A percentile compares a stretch with the other conserved stretches of the same genome.
These are phyloP conservation scores for Paecilomyces niveus DNA, from an alignment of 2,329 filamentous ascomycete species.

Conservation along the genomic window DNA sequence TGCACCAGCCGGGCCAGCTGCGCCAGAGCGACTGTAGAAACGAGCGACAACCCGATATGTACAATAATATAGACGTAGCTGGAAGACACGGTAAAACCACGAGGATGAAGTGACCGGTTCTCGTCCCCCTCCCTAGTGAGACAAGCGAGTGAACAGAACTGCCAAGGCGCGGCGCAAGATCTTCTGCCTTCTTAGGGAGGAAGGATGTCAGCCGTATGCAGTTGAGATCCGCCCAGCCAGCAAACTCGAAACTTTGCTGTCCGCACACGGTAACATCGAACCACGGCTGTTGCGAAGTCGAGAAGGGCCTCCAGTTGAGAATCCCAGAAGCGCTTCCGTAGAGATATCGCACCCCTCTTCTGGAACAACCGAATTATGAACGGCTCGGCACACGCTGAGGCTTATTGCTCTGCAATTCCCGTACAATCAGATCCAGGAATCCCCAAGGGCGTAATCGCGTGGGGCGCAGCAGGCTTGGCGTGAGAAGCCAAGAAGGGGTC, in stretches of 20 bases:
- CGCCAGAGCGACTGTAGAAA: neutral
- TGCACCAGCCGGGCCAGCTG: neutral
- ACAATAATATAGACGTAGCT: neutral
- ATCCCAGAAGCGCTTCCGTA: neutral
- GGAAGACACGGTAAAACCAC: neutral
- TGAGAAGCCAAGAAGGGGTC: neutral
- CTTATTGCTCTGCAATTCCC: neutral
- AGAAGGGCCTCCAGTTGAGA: neutral
- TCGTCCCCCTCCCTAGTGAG: neutral
- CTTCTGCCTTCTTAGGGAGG: neutral
- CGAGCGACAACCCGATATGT: neutral
- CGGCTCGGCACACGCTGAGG: neutral
- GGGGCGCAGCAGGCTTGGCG: constrained; percentile 10
- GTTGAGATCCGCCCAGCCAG: neutral
- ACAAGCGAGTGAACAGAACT: neutral
- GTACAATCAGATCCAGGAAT: constrained; percentile 1
- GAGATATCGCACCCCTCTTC: neutral
- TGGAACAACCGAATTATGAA: neutral
- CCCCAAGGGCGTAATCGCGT: neutral
- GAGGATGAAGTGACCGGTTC: neutral
- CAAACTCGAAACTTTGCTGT: neutral
- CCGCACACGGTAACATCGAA: neutral
- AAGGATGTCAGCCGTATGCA: neutral
- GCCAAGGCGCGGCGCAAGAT: neutral
- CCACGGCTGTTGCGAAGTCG: neutral